Base-by-base conservation (phyloP, 1,284 basidiomycete genomes). In the Rhodotorula sp. region DNA sequence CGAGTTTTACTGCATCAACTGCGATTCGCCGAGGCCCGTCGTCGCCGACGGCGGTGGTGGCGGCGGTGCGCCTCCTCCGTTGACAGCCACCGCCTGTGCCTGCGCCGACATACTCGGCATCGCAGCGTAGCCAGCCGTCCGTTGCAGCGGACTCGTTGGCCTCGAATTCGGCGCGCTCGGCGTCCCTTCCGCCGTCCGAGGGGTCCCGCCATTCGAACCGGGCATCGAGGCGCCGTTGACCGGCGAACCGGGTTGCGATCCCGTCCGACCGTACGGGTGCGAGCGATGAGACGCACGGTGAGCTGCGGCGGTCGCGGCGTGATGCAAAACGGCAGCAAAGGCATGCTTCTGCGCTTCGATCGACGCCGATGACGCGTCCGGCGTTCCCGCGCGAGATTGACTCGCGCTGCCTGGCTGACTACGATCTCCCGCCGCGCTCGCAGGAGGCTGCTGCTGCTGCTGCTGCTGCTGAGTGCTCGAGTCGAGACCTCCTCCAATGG, bases 221-320 rank as follows among this genome's bases (percentile, higher is more conserved):
- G 42, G 45, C 24, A 15, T 49, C 30, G 58, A 62, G 22, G 7
- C 49, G 10, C 37, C 44, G 17, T 45, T n/a, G 22, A 63, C 55
- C 22, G 71, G 71, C 6, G 59, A 62, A 6, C 71, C 71, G 8
- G 72, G 72, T 33, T 70, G 68, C 42, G 62, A 65, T 42, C 37
- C 37, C 37, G 37, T 42, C 60, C 60, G 57, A 46, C 66, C 55
- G 62, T 73, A 73, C 33, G 72, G 72, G 56, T 70, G 72, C 20
- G 68, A 60, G 48, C 72, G 66, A 49, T 72, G 68, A 17, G 58
- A 29, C 22, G 53, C 46, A 15, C 66, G 10, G 10, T 55, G 20
- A 62, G 68, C 15, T 55, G 61, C 15, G 60, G 67, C 12, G 10
- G 53, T 7, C 33, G 55, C 15, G 29, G 26, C 55, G 29, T 30